These are phyloP conservation scores for Geosmithia putterillii DNA, from an alignment of 2,329 filamentous ascomycete genomes.

Conservation along the genomic window DNA sequence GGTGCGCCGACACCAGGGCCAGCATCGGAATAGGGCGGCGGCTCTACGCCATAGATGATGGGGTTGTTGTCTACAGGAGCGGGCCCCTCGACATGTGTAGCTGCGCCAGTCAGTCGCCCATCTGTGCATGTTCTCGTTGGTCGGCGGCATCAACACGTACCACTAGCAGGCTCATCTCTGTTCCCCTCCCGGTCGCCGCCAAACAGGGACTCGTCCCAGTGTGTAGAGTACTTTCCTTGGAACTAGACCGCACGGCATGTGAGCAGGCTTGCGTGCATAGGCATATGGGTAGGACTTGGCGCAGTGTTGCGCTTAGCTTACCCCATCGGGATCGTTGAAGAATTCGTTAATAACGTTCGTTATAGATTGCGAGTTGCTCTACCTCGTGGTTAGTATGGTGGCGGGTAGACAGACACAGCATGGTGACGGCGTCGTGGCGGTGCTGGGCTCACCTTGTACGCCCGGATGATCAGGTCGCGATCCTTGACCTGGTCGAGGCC, in stretches of 20 bases:
- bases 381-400: not conserved
- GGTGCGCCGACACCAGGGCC: conserved; percentile 32
- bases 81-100: not conserved
- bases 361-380: conserved; percentile 15
- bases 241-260: too few species aligned
- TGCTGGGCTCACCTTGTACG: conserved; percentile 24
- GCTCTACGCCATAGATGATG: conserved; percentile 29
- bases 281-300: not conserved
- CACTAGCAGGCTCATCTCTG: conserved; percentile 26
- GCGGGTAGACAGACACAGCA: not conserved
- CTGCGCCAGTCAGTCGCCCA: not conserved
- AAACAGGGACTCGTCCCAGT: conserved; percentile 44
- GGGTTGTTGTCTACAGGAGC: conserved; percentile 23
- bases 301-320: conserved; percentile 8
- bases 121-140: not conserved
- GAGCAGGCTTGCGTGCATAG: not conserved
- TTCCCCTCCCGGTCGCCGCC: conserved; percentile 38
- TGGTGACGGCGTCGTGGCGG: too few species aligned
- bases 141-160: conserved; percentile 17
- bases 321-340: conserved; percentile 30
- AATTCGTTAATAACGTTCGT: conserved; percentile 38
- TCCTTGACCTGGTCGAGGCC: conserved; percentile 25
- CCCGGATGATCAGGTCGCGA: conserved; percentile 23
- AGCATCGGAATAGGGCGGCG: conserved; percentile 24
- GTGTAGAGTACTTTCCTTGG: conserved; percentile 28